Percentiles rank a stretch among this genome's conserved stretches.
Conservation (phyloP, 495 filamentous ascomycete species). For the Parathielavia hyrcaniae region DNA sequence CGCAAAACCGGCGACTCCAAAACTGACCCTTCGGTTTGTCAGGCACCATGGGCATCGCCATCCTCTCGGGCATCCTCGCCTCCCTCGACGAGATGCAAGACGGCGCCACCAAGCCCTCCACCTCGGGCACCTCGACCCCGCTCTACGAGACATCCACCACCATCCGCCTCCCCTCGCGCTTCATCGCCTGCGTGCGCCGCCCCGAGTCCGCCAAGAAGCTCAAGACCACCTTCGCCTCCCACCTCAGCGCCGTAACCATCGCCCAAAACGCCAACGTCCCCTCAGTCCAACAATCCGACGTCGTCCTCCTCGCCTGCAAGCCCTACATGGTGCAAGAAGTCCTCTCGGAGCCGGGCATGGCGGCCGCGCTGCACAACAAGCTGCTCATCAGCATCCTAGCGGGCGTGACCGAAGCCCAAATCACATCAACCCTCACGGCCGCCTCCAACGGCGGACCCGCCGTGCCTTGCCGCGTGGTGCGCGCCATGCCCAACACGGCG, state of each 20-base stretch:
- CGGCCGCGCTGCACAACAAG: conserved; percentile 65
- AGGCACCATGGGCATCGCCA: conserved; percentile 80
- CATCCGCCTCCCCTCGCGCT: conserved; percentile 56
- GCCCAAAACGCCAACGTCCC: conserved; percentile 52
- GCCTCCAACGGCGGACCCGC: conserved; percentile 32
- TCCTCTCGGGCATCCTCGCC: conserved; percentile 71
- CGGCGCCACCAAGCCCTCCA: conserved; percentile 32
- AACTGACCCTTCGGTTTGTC: background rate
- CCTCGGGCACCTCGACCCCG: conserved; percentile 47
- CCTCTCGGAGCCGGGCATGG: conserved; percentile 58
- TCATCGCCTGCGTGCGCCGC: conserved; percentile 70
- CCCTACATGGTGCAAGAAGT: conserved; percentile 65
- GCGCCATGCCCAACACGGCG: conserved; percentile 75
- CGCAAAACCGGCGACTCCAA: background rate
- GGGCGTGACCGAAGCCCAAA: conserved; percentile 62
- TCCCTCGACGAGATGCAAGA: conserved; percentile 49
- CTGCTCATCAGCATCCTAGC: conserved; percentile 79
- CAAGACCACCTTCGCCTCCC: conserved; percentile 49
- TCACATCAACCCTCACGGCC: conserved; percentile 54
- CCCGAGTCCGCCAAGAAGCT: conserved; percentile 58
- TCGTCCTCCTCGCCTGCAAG: conserved; percentile 71
- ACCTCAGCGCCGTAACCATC: conserved; percentile 43
- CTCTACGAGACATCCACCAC: conserved; percentile 48
- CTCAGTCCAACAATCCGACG: conserved; percentile 52
- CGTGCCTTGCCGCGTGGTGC: conserved; percentile 51